A percentile compares a stretch with the other conserved stretches of the same genome.
Evolutionary conservation across 164 flowering plant genomes (phyloP).

Genomic region (Sedum album): DNA sequence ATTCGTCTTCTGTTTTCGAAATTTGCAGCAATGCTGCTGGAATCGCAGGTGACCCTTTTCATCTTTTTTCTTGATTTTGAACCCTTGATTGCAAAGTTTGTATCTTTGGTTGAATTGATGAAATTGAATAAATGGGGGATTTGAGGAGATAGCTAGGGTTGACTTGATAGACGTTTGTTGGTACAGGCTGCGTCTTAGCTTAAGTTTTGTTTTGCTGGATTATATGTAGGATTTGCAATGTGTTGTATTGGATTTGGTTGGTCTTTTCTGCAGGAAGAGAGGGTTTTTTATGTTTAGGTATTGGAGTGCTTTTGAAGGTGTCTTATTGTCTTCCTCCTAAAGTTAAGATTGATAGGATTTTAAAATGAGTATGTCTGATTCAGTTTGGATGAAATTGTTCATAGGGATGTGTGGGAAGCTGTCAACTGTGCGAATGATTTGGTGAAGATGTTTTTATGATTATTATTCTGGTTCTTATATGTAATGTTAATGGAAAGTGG

Average conservation of each 20-base stretch:
- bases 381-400: background rate
- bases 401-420: background rate
- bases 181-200: background rate
- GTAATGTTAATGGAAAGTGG: background rate
- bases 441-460: background rate
- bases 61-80: background rate
- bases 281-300: background rate
- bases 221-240: background rate
- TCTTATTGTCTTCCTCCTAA: background rate
- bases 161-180: background rate
- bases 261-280: background rate
- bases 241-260: background rate
- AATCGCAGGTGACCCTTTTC: conserved; percentile 4
- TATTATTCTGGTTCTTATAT: background rate
- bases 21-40: conserved; percentile 10
- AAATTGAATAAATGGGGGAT: background rate
- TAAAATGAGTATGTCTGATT: background rate
- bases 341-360: background rate
- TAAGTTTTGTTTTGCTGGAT: background rate
- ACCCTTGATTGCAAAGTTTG: background rate
- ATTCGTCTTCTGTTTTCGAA: background rate
- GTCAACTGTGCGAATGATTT: background rate
- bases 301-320: background rate
- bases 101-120: background rate
- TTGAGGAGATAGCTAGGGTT: background rate